A percentile compares a stretch with the other conserved stretches of the same genome.
Conservation (phyloP, 768 basidiomycete species). For the Leccinum uliginosum region DNA sequence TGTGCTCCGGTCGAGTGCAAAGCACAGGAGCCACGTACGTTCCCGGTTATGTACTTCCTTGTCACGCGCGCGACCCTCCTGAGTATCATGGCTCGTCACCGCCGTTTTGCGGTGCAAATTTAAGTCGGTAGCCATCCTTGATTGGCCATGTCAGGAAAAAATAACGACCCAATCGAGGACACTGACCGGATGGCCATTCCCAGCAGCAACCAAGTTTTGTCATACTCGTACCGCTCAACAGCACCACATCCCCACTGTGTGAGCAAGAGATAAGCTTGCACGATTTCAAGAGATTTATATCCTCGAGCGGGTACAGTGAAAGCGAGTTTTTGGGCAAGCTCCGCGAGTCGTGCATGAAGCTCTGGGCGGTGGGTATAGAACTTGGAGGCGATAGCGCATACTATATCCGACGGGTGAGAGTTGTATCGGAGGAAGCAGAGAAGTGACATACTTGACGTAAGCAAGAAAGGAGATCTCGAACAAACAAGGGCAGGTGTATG, state of each 20-base stretch:
- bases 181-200: constrained; percentile 80
- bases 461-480: constrained; percentile 88
- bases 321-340: constrained; percentile 82
- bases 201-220: constrained; percentile 86
- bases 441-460: constrained; percentile 75
- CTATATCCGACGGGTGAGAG: constrained; percentile 37
- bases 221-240: constrained; percentile 94
- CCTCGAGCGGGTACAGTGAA: constrained; percentile 83
- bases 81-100: constrained; percentile 53
- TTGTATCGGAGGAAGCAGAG: background rate
- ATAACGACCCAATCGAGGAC: background rate
- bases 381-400: constrained; percentile 92
- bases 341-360: constrained; percentile 72
- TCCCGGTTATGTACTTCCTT: constrained; percentile 91
- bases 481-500: constrained; percentile 94
- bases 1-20: constrained; percentile 80
- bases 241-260: constrained; percentile 90
- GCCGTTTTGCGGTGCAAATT: constrained; percentile 89
- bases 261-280: constrained; percentile 90
- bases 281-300: constrained; percentile 92
- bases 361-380: constrained; percentile 83
- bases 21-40: constrained; percentile 90
- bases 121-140: constrained; percentile 91
- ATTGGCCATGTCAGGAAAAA: constrained; percentile 8
- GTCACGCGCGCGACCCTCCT: constrained; percentile 78